Evolutionary conservation across 176 grass and related monocot species (phyloP).

Genomic region (Hyparrhenia diplandra): DNA sequence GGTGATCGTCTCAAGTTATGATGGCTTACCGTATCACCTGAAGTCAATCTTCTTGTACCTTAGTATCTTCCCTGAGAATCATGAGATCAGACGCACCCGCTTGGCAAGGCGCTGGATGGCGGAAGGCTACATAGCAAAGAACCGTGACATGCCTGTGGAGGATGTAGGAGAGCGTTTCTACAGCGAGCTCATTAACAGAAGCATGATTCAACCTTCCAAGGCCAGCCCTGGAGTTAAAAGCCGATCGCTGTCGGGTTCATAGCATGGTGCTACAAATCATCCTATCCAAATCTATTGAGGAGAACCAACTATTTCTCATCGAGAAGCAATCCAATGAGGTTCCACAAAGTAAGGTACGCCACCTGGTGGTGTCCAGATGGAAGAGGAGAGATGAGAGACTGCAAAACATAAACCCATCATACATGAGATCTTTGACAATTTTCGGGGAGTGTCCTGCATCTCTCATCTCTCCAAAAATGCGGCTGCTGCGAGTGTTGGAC

Average conservation of each 20-base stretch:
- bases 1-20: conserved; percentile 44
- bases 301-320: conserved; percentile 37
- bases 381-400: conserved; percentile 1
- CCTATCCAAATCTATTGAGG: conserved; percentile 30
- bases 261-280: conserved; percentile 40
- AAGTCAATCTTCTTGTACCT: conserved; percentile 60
- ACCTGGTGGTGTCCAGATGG: conserved; percentile 33
- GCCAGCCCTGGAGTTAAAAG: background rate
- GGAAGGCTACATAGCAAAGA: conserved; percentile 34
- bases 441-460: conserved; percentile 8
- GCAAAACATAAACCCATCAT: background rate
- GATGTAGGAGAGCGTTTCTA: conserved; percentile 26
- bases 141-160: conserved; percentile 18
- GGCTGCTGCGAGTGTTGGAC: conserved; percentile 35
- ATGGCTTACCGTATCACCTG: conserved; percentile 45
- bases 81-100: conserved; percentile 26
- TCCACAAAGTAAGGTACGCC: conserved; percentile 38
- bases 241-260: conserved; percentile 34
- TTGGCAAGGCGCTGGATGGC: conserved; percentile 48
- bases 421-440: conserved; percentile 32
- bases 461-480: conserved; percentile 6
- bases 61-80: conserved; percentile 47
- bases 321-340: background rate
- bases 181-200: conserved; percentile 42
- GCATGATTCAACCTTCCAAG: conserved; percentile 33